A percentile compares a stretch with the other conserved stretches of the same genome.
phyloP scores from a whole-genome alignment of 306 rosid genomes.

The Gastrolobium villosum region DNA sequence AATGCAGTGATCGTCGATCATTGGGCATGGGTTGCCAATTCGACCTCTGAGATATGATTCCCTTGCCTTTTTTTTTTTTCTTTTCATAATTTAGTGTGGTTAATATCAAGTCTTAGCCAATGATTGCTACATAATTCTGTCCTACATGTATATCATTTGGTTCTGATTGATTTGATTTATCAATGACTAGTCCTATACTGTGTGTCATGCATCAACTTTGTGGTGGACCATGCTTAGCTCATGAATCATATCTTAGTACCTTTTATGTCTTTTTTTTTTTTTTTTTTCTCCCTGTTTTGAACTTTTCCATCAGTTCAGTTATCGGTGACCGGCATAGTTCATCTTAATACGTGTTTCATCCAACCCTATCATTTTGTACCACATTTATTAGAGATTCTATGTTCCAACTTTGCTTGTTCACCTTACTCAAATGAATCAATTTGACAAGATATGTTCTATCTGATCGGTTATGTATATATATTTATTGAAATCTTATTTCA shows the following conservation, averaged over 20 bases:
- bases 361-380: slow-evolving; percentile 44
- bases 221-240: slow-evolving; percentile 59
- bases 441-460: neutral
- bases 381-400: slow-evolving; percentile 22
- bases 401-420: slow-evolving; percentile 26
- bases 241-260: slow-evolving; percentile 52
- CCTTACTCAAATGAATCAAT: neutral
- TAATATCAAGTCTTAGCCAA: slow-evolving; percentile 42
- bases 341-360: slow-evolving; percentile 48
- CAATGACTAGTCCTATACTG: slow-evolving; percentile 8
- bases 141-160: slow-evolving; percentile 26
- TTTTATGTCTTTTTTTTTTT: slow-evolving; percentile 20
- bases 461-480: slow-evolving; percentile 3
- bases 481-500: neutral
- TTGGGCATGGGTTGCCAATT: slow-evolving; percentile 32
- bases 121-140: slow-evolving; percentile 47
- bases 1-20: slow-evolving; percentile 22
- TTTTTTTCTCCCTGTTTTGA: slow-evolving; percentile 35
- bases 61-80: neutral
- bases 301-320: slow-evolving; percentile 38
- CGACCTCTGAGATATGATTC: slow-evolving; percentile 35
- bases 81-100: slow-evolving; percentile 26
- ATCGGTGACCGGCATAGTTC: slow-evolving; percentile 23
- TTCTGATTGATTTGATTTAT: slow-evolving; percentile 40
- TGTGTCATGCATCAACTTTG: slow-evolving; percentile 53